These are phyloP conservation scores for Nicotiana undulata DNA, from an alignment of 257 asterid genomes.

Conservation along the genomic window DNA sequence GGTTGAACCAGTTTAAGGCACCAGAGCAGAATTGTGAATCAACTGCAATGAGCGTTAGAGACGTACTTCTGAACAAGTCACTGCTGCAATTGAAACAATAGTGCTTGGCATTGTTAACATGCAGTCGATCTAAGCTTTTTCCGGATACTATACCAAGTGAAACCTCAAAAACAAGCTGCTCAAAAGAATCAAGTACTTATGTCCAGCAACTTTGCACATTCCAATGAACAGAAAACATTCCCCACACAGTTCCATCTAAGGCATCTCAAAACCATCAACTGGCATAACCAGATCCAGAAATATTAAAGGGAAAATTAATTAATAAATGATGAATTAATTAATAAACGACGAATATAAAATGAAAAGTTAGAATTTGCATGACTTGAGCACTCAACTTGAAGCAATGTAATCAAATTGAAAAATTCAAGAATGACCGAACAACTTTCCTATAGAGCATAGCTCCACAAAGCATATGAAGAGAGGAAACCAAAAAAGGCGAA, in stretches of 20 bases:
- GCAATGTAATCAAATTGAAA: not conserved
- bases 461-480: not conserved
- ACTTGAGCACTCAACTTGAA: not conserved
- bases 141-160: conserved; percentile 6
- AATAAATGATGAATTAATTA: not conserved
- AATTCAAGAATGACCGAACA: not conserved
- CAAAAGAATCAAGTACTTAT: conserved; percentile 9
- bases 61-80: not conserved
- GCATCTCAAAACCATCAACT: conserved; percentile 12
- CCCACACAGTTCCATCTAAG: conserved; percentile 20
- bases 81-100: not conserved
- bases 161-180: conserved; percentile 10
- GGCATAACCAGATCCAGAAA: conserved; percentile 17
- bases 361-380: not conserved
- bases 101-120: not conserved
- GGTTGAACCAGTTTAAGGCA: conserved; percentile 11
- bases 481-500: not conserved
- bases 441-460: not conserved
- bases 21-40: not conserved
- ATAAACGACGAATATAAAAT: not conserved
- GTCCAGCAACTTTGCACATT: conserved; percentile 17
- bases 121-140: conserved; percentile 6
- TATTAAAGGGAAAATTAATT: conserved; percentile 10
- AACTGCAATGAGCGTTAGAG: not conserved
- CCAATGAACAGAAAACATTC: conserved; percentile 14